Conservation (phyloP, 768 basidiomycete genomes). For the Panaeolus papilionaceus region DNA sequence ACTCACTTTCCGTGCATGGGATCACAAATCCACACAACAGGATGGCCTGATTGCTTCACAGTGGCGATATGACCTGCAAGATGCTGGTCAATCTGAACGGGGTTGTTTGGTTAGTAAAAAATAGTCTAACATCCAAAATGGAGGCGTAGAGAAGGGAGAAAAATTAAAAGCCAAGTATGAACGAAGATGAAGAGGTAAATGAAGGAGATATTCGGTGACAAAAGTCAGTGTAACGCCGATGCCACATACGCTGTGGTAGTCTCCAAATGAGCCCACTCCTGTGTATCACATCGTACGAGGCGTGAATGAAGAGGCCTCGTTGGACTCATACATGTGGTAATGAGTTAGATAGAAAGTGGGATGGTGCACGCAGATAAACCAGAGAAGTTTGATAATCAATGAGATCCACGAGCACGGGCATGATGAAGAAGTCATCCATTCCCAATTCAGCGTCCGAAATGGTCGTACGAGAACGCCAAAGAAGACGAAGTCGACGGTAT, state of each 20-base stretch:
- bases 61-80: constrained; percentile 83
- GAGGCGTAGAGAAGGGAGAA: background rate
- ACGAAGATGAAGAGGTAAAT: background rate
- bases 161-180: background rate
- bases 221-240: background rate
- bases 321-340: background rate
- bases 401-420: background rate
- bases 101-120: background rate
- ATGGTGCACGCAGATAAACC: constrained; percentile 2
- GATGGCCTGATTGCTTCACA: constrained; percentile 82
- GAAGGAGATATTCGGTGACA: background rate
- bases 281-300: background rate
- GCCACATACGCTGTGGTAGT: background rate
- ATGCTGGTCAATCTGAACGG: constrained; percentile 66
- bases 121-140: background rate
- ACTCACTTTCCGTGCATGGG: constrained; percentile 99
- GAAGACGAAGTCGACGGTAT: background rate
- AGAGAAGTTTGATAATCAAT: background rate
- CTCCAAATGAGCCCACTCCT: background rate
- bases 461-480: background rate
- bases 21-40: constrained; percentile 94
- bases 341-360: background rate
- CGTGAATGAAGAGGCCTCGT: background rate
- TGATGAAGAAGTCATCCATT: background rate
- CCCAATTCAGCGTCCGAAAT: background rate